phyloP scores from a whole-genome alignment of 257 asterid species.

The Leonotis leonurus region DNA sequence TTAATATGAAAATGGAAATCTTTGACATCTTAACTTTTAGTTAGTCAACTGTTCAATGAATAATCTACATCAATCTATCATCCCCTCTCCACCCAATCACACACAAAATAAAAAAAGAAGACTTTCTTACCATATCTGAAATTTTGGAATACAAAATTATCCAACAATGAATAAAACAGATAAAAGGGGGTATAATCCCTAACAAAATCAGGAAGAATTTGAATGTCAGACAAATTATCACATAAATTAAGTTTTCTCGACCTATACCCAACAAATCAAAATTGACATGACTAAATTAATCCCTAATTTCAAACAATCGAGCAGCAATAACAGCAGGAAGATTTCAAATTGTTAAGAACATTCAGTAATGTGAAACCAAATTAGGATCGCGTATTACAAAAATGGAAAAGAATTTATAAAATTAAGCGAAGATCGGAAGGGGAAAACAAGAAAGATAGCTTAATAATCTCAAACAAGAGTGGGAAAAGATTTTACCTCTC shows the following conservation, averaged over 20 bases:
- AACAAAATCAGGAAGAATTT: background rate
- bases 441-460: background rate
- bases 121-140: background rate
- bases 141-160: background rate
- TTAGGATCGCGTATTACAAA: background rate
- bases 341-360: background rate
- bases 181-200: background rate
- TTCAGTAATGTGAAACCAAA: background rate
- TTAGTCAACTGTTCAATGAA: background rate
- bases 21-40: background rate
- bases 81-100: background rate
- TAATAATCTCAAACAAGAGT: background rate
- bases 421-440: background rate
- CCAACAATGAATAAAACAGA: background rate
- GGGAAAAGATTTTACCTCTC: conserved; percentile 37
- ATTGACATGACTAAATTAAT: background rate
- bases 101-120: background rate
- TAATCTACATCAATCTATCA: background rate
- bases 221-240: background rate
- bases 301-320: background rate
- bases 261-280: background rate
- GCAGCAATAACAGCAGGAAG: no score
- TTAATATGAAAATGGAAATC: no score
- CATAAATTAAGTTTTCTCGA: background rate
- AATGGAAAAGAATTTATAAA: background rate